Percentiles rank a stretch among this genome's conserved stretches.
Evolutionary conservation across 352 stramenopile species (phyloP).

Genomic region (Elongisporangium undulatum): DNA sequence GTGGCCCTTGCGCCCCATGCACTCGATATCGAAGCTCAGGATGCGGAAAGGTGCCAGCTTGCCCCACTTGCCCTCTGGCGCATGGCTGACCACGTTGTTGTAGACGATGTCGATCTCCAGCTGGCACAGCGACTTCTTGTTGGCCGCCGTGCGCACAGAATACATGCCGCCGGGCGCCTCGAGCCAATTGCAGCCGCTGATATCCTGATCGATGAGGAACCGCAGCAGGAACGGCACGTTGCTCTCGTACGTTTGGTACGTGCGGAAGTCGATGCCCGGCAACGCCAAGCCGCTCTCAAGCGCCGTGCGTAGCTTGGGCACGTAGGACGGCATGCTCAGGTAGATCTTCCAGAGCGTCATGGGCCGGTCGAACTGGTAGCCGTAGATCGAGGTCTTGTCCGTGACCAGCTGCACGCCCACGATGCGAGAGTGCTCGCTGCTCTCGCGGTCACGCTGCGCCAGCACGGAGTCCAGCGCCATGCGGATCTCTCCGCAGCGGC

Average conservation of each 20-base stretch:
- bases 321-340: conserved; percentile 92
- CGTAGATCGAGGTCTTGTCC: conserved; percentile 84
- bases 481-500: conserved; percentile 65
- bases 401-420: conserved; percentile 70
- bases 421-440: conserved; percentile 35
- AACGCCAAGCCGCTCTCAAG: conserved; percentile 85
- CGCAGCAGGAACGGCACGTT: conserved; percentile 99
- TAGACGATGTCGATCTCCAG: conserved; percentile 98
- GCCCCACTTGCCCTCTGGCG: conserved; percentile 92
- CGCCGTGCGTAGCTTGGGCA: conserved; percentile 90
- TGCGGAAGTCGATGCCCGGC: conserved; percentile 58
- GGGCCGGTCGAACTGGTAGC: conserved; percentile 75
- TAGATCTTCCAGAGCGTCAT: conserved; percentile 90
- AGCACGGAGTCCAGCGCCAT: conserved; percentile 54
- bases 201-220: conserved; percentile 99
- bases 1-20: conserved; percentile 96
- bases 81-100: conserved; percentile 94
- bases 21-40: conserved; percentile 99
- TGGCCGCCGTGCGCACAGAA: conserved; percentile 48
- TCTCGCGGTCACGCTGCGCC: conserved; percentile 46
- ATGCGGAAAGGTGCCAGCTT: conserved; percentile 97
- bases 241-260: conserved; percentile 95
- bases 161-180: conserved; percentile 93
- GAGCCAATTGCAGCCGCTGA: conserved; percentile 97
- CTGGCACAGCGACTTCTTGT: conserved; percentile 91